Conservation (phyloP, 2,329 filamentous ascomycete genomes). For the Neocatenulostroma microsporum region DNA sequence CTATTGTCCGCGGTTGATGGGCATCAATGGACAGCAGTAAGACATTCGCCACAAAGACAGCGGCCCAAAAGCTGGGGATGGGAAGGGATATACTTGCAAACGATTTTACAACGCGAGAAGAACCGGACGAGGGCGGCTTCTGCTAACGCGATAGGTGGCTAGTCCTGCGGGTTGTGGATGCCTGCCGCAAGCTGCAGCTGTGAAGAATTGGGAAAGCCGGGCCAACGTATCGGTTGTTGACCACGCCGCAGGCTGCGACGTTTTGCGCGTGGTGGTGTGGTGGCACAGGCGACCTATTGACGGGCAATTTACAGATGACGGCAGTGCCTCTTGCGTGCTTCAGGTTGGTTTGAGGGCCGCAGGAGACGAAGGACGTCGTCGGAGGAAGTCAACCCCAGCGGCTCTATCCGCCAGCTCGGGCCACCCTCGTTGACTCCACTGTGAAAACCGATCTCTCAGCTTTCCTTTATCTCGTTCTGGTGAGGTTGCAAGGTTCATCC, state of each 20-base stretch:
- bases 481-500: too few relatives aligned
- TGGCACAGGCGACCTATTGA: slow-evolving; percentile 4
- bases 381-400: too few relatives aligned
- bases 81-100: slow-evolving; percentile 8
- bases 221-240: slow-evolving; percentile 7
- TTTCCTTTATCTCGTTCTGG: too few relatives aligned
- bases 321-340: not conserved
- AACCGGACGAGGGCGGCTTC: slow-evolving; percentile 1
- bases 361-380: too few relatives aligned
- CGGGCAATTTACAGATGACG: not conserved
- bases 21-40: slow-evolving; percentile 7
- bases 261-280: slow-evolving; percentile 6
- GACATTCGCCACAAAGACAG: slow-evolving; percentile 5
- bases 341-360: not conserved
- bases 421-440: too few relatives aligned
- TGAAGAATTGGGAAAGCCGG: slow-evolving; percentile 8
- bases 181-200: slow-evolving; percentile 10
- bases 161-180: slow-evolving; percentile 7
- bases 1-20: slow-evolving; percentile 5
- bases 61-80: slow-evolving; percentile 12
- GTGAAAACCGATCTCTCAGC: too few relatives aligned
- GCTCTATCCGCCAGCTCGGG: too few relatives aligned
- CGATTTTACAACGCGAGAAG: not conserved
- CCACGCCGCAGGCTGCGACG: not conserved
- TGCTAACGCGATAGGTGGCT: slow-evolving; percentile 9